Evolutionary conservation across 768 basidiomycete species (phyloP).

Genomic region (Naematelia aurantialba): DNA sequence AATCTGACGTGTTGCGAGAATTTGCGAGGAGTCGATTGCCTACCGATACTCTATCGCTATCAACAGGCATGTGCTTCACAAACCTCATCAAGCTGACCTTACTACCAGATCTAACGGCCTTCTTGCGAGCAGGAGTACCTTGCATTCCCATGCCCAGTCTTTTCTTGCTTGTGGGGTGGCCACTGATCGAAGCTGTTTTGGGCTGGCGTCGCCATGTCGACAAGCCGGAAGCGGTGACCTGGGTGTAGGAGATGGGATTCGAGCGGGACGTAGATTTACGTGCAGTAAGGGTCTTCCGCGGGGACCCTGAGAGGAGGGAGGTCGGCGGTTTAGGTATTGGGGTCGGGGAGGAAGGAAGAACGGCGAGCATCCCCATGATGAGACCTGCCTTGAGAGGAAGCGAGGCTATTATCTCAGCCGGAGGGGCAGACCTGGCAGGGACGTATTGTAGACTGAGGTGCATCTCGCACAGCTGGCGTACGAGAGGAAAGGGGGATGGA

Average conservation of each 20-base stretch:
- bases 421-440: not conserved
- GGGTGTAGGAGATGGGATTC: not conserved
- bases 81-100: not conserved
- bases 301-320: not conserved
- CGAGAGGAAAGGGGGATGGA: not conserved
- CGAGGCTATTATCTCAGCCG: not conserved
- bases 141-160: slow-evolving; percentile 34
- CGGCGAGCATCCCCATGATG: not conserved
- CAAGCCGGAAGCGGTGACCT: slow-evolving; percentile 6
- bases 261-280: not conserved
- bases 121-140: slow-evolving; percentile 29
- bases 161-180: not conserved
- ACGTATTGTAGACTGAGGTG: not conserved
- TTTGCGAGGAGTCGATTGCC: slow-evolving; percentile 2
- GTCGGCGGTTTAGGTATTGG: not conserved
- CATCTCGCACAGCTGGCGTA: not conserved
- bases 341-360: slow-evolving; percentile 1
- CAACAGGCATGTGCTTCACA: too few relatives aligned
- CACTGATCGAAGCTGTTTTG: not conserved
- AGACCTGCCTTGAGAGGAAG: not conserved
- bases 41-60: not conserved
- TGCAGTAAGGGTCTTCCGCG: not conserved
- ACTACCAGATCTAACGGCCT: not conserved
- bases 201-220: not conserved
- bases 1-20: too few relatives aligned